Conservation (phyloP, 352 stramenopile genomes). For the Plasmopara halstedii region DNA sequence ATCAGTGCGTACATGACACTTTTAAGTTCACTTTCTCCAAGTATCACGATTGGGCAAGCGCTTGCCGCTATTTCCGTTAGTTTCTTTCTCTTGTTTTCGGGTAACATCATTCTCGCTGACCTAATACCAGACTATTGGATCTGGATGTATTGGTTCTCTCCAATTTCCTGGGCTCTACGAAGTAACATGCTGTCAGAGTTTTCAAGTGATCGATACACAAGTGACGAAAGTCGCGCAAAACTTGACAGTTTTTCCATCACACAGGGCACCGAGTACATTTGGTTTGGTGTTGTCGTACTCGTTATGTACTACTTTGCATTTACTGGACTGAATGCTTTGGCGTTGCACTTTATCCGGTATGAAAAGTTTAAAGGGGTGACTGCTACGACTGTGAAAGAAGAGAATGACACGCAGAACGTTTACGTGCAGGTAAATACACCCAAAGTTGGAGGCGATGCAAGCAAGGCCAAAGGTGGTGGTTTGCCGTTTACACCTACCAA, state of each 20-base stretch:
- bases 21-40: conserved; percentile 42
- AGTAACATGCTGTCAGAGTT: conserved; percentile 56
- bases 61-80: conserved; percentile 40
- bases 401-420: conserved; percentile 13
- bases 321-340: conserved; percentile 33
- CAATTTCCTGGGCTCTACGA: conserved; percentile 47
- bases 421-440: conserved; percentile 32
- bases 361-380: conserved; percentile 32
- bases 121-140: conserved; percentile 66
- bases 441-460: background rate
- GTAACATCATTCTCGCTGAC: conserved; percentile 61
- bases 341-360: conserved; percentile 47
- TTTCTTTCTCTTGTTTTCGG: conserved; percentile 65
- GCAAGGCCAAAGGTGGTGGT: conserved; percentile 9
- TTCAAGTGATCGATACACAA: conserved; percentile 22
- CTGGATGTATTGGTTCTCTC: conserved; percentile 76
- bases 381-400: conserved; percentile 24
- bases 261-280: conserved; percentile 35
- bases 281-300: conserved; percentile 37
- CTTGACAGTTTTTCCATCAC: conserved; percentile 34
- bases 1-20: conserved; percentile 61
- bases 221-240: conserved; percentile 1
- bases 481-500: conserved; percentile 32
- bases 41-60: conserved; percentile 42
- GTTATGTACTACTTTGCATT: conserved; percentile 50